These are phyloP conservation scores for Amanita exitialis DNA, from an alignment of 768 basidiomycete genomes.

Conservation along the genomic window DNA sequence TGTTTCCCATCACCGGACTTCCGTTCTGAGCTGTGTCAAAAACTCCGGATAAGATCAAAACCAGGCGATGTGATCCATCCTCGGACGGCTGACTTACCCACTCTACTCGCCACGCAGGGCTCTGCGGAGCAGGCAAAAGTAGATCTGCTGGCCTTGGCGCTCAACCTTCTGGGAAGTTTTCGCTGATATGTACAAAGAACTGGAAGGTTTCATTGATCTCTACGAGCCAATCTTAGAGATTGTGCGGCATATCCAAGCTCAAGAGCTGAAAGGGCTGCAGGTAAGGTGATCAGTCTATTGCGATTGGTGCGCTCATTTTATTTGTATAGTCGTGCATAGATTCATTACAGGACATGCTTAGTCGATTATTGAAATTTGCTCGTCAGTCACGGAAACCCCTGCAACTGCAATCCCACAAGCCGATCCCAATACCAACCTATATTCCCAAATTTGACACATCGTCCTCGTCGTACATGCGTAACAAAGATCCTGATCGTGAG, in stretches of 20 bases:
- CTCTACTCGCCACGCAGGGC: conserved; percentile 26
- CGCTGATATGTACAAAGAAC: conserved; percentile 68
- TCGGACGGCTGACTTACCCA: conserved; percentile 36
- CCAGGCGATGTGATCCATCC: conserved; percentile 28
- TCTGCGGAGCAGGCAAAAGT: conserved; percentile 57
- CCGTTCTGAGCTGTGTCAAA: conserved; percentile 31
- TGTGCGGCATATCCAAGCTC: conserved; percentile 40
- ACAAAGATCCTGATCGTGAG: conserved; percentile 88
- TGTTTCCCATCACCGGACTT: conserved; percentile 68
- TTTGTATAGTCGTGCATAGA: conserved; percentile 36
- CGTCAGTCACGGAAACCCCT: conserved; percentile 69
- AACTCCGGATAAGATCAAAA: conserved; percentile 29
- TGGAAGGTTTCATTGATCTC: conserved; percentile 81
- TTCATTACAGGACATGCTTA: conserved; percentile 37
- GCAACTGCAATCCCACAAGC: conserved; percentile 84
- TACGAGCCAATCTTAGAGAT: conserved; percentile 59
- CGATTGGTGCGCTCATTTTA: conserved; percentile 7
- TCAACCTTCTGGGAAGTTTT: conserved; percentile 57
- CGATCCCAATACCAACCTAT: conserved; percentile 90
- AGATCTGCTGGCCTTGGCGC: conserved; percentile 52
- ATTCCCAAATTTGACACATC: conserved; percentile 86
- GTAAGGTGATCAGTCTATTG: conserved; percentile 26
- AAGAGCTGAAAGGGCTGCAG: conserved; percentile 39
- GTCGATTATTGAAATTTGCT: conserved; percentile 64
- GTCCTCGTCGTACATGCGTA: conserved; percentile 64